Base-by-base conservation (phyloP, 2,329 filamentous ascomycete genomes). In the Sporothrix protearum region DNA sequence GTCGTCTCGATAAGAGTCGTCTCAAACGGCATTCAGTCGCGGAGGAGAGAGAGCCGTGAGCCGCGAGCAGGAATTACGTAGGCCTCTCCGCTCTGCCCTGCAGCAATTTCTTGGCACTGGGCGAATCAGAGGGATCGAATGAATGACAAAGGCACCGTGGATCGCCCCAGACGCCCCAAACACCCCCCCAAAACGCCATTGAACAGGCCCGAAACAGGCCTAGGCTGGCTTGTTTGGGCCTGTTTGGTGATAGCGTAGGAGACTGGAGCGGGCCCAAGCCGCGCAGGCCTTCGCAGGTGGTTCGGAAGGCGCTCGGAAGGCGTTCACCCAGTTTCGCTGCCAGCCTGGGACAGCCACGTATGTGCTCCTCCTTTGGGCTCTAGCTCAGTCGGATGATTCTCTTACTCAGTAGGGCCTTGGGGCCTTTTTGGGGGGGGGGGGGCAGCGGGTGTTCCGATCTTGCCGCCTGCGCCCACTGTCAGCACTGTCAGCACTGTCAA, bases 41-140 rank as follows among this genome's bases (percentile, higher is more conserved):
- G 33, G 6, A 25, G 1, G n/a, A 53, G 16, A 6, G 10, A 8
- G 39, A 42, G 39, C 39, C 39, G 5, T 10, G 10, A 19, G 68
- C 68, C 68, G 63, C 47, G 57, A 69, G 71, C 66, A 57, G 66
- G 42, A 63, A 69, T 74, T 74, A 71, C 73, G 73, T 73, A 71
- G 63, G 49, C 71, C 53, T 28, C 64, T 57, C 28, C 68, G 51
- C 53, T 28, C 16, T 39, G 3, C 22, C 6, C 28, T 33, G 61
- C 16, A 51, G 45, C 57, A 63, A 55, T 73, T 30, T 67, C 64
- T 49, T 67, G 64, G 64, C 64, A 22, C 19, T 8, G 64, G 64
- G 64, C 64, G 64, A 67, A 67, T 67, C 64, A 67, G 28, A 53
- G 19, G 19, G 28, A 8, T 2, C 9, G 28, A 51, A 51, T 39